Evolutionary conservation across 2,329 filamentous ascomycete genomes (phyloP).

Genomic region (Pleoardoris graminearum): DNA sequence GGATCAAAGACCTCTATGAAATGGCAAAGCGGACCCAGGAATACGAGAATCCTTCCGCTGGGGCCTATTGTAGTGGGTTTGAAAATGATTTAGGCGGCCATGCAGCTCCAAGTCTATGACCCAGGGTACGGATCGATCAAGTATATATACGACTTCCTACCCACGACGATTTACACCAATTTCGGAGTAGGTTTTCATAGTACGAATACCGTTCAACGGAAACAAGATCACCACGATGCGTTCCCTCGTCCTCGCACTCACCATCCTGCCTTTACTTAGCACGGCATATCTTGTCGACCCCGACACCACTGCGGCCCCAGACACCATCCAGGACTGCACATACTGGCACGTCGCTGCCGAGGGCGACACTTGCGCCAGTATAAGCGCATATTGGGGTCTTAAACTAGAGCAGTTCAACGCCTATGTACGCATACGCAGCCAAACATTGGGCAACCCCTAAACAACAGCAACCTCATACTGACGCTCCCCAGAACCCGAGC

Average conservation of each 20-base stretch:
- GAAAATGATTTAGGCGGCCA: no score
- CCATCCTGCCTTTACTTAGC: background rate
- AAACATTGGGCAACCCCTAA: no score
- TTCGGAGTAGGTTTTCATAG: no score
- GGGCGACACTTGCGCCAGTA: background rate
- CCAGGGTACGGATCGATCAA: no score
- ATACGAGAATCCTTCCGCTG: background rate
- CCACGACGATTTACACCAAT: no score
- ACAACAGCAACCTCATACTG: background rate
- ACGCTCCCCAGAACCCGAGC: constrained; percentile 1
- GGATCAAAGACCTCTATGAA: background rate
- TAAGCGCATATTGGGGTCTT: background rate
- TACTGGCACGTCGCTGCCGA: constrained; percentile 2
- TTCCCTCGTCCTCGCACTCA: background rate
- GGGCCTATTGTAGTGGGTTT: background rate
- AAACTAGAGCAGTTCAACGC: constrained; percentile 1
- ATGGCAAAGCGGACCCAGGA: background rate
- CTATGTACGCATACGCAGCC: no score
- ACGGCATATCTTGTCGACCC: constrained; percentile 4
- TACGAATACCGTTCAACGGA: background rate
- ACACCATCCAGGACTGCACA: constrained; percentile 11
- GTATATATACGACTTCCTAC: no score
- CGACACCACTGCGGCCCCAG: constrained; percentile 1
- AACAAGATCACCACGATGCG: background rate
- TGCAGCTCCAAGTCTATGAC: no score